Percentiles rank a stretch among this genome's conserved stretches.
Evolutionary conservation across 2,329 filamentous ascomycete genomes (phyloP).

Genomic region (Grosmannia huntii): DNA sequence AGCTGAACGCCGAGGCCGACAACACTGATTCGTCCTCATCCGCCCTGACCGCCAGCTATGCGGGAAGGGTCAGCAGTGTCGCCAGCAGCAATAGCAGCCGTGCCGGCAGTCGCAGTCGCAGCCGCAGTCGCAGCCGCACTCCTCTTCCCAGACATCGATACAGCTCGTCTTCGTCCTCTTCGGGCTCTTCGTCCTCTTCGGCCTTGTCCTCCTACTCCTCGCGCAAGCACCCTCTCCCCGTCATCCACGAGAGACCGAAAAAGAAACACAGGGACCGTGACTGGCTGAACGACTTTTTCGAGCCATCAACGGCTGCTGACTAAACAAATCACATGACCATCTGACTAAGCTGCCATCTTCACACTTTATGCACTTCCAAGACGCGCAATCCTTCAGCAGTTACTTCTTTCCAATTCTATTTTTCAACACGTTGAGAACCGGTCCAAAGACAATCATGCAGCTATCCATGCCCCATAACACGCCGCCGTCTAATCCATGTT

Average conservation of each 20-base stretch:
- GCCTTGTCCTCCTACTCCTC: not conserved
- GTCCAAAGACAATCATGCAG: not conserved
- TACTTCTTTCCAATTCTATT: not conserved
- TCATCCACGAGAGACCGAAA: not conserved
- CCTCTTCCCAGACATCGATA: no score
- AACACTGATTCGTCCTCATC: not conserved
- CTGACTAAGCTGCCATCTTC: no score
- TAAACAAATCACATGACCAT: not conserved
- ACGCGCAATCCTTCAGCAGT: no score
- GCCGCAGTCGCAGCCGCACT: not conserved
- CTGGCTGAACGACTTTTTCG: not conserved
- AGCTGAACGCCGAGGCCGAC: not conserved
- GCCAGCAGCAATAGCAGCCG: not conserved
- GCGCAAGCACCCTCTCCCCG: not conserved
- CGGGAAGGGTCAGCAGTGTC: not conserved
- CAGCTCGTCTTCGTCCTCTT: not conserved
- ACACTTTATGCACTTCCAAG: no score
- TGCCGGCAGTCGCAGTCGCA: not conserved
- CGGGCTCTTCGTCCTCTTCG: not conserved
- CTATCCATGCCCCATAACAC: not conserved
- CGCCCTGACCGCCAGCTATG: not conserved
- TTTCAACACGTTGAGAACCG: not conserved
- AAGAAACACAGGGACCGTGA: not conserved
- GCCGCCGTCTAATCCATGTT: not conserved
- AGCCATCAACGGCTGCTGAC: not conserved